phyloP scores from a whole-genome alignment of 2,329 filamentous ascomycete genomes.

The Fusarium tanahbumbuense region DNA sequence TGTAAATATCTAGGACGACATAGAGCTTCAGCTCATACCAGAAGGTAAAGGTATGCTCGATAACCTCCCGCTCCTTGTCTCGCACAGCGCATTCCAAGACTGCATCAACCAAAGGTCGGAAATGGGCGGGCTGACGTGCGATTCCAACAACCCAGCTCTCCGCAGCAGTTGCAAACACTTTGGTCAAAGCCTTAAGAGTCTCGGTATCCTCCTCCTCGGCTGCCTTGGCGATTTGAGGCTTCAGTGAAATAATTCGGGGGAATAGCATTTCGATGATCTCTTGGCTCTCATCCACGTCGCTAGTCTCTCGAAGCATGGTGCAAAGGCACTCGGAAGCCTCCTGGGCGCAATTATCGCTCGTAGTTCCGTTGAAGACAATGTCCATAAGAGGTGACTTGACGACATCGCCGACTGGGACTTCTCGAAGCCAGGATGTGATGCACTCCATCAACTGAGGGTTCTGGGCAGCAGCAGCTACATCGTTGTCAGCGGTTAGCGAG shows the following conservation, averaged over 20 bases:
- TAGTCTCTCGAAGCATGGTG: conserved; percentile 89
- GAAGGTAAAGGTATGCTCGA: conserved; percentile 94
- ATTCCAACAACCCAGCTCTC: conserved; percentile 95
- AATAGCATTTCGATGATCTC: conserved; percentile 85
- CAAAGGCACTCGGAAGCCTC: conserved; percentile 93
- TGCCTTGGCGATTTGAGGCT: conserved; percentile 78
- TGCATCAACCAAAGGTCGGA: conserved; percentile 86
- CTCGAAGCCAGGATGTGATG: conserved; percentile 95
- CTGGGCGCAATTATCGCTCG: conserved; percentile 82
- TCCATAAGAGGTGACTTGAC: conserved; percentile 87
- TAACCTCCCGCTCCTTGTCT: conserved; percentile 90
- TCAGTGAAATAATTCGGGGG: conserved; percentile 80
- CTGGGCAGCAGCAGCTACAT: conserved; percentile 76
- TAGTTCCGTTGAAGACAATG: conserved; percentile 81
- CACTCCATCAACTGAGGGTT: conserved; percentile 95
- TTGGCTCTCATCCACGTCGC: conserved; percentile 91
- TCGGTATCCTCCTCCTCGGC: conserved; percentile 87
- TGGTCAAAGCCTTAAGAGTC: conserved; percentile 86
- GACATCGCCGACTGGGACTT: conserved; percentile 86
- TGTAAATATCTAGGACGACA: conserved; percentile 89
- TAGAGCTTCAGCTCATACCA: conserved; percentile 99
- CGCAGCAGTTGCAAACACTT: conserved; percentile 91
- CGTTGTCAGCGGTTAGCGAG: conserved; percentile 32
- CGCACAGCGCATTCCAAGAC: conserved; percentile 91
- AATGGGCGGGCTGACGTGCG: conserved; percentile 83